Conservation (phyloP, 768 basidiomycete genomes). For the Tylopilus cervinicoccineus region DNA sequence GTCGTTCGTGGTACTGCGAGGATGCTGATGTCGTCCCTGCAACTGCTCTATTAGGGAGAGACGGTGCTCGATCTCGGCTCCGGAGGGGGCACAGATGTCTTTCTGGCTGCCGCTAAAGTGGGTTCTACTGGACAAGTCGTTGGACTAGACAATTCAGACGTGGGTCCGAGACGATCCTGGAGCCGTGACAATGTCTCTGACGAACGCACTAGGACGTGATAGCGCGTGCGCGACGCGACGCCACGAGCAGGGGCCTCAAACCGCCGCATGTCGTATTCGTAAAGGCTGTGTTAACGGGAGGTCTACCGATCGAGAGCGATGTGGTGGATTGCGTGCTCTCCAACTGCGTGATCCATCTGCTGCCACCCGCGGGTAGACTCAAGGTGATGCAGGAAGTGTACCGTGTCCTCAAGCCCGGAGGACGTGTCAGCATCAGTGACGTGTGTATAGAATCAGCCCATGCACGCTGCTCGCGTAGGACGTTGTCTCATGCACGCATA, state of each 20-base stretch:
- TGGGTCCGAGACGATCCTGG: conserved; percentile 22
- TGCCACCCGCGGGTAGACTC: conserved; percentile 40
- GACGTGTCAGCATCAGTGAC: conserved; percentile 49
- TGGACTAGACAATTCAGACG: conserved; percentile 52
- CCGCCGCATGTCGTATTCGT: conserved; percentile 51
- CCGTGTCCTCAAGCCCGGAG: conserved; percentile 53
- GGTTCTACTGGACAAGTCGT: conserved; percentile 48
- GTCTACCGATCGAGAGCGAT: conserved; percentile 44
- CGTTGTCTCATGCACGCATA: conserved; percentile 14
- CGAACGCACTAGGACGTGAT: conserved; percentile 45
- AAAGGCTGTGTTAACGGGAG: conserved; percentile 37
- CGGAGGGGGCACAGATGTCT: conserved; percentile 53
- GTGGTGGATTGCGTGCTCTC: conserved; percentile 55
- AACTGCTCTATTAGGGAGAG: conserved; percentile 43
- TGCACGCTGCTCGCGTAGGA: too few species aligned
- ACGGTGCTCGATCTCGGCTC: conserved; percentile 53
- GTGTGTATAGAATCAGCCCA: conserved; percentile 33
- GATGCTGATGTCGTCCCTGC: not conserved
- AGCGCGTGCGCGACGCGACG: conserved; percentile 42
- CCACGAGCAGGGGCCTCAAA: conserved; percentile 35
- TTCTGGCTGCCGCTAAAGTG: conserved; percentile 48
- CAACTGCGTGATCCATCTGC: conserved; percentile 54
- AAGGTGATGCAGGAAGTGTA: conserved; percentile 43
- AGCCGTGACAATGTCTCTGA: not conserved
- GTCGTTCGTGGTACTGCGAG: too few species aligned